These are phyloP conservation scores for Dryas drummondii DNA, from an alignment of 306 rosid species.

Conservation along the genomic window DNA sequence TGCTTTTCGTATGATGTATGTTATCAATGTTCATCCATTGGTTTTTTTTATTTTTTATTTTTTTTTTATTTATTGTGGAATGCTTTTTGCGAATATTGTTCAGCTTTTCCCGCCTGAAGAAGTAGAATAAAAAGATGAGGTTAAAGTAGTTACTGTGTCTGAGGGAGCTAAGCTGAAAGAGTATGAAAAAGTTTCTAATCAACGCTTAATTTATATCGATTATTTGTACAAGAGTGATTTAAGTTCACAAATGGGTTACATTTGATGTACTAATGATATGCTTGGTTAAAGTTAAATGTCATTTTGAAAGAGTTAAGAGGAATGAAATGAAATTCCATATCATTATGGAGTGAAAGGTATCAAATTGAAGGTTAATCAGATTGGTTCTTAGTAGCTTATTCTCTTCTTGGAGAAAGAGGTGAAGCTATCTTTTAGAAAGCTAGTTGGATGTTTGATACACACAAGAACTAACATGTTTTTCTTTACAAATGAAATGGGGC, in stretches of 20 bases:
- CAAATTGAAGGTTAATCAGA: neutral
- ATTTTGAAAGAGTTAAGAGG: neutral
- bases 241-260: neutral
- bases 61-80: neutral
- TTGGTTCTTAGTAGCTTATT: neutral
- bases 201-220: neutral
- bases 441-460: neutral
- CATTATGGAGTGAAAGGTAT: neutral
- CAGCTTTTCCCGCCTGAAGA: slow-evolving; percentile 66
- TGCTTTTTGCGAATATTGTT: slow-evolving; percentile 17
- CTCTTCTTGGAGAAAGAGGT: neutral
- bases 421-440: neutral
- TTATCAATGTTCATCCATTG: neutral
- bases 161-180: slow-evolving; percentile 70
- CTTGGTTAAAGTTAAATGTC: neutral
- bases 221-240: neutral
- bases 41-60: neutral
- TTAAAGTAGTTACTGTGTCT: slow-evolving; percentile 49
- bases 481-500: neutral
- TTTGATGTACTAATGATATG: neutral
- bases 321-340: neutral
- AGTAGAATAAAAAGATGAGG: slow-evolving; percentile 49
- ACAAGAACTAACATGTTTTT: neutral
- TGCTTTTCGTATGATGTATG: neutral
- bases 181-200: slow-evolving; percentile 47